Base-by-base conservation (phyloP, 306 rosid species). In the Acacia acuminata region DNA sequence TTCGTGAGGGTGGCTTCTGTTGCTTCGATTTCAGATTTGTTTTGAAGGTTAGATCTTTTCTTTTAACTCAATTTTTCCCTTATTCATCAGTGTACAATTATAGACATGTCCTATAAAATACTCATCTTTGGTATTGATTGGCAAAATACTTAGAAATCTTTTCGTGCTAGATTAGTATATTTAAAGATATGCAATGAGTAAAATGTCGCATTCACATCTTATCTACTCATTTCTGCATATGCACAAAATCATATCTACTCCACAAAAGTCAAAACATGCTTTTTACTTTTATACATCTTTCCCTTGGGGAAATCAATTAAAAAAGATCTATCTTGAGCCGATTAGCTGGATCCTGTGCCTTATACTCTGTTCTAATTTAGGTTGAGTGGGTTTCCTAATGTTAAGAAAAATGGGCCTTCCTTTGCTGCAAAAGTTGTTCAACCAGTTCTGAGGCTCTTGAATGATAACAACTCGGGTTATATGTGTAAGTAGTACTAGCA, bases 1-100 rank as follows among this genome's bases (percentile, higher is more conserved):
- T 71, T 89, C 86, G 83, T 96, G 87, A 96, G 76, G n/a, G n/a
- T n/a, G 92, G 93, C 94, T 75, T 85, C 94, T n/a, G 91, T 94
- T 75, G 89, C 94, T 80, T 86, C 98, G 5, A 76, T 92, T 42
- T 89, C 94, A 56, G 98, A 92, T 91, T 76, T 96, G 43, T 82
- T 96, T 73, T 71, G 80, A 79, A 96, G 98, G 99, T 96, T 85
- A 25, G 91, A 63, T 83, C 56, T 38, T 65, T 86, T 20, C 69
- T 74, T 73, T 69, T 63, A 78, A 75, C 43, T 24, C 56, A 7
- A 36, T 13, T 30, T 65, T 51, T 73, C 0, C 36, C 36, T 9
- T 81, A 51, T 81, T 75, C 13, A 44, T 74, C 67, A 24, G 48
- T 61, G 61, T 24, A 42, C 65, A 24, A 20, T 71, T 53, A 56